A percentile compares a stretch with the other conserved stretches of the same genome.
Evolutionary conservation across 352 stramenopile genomes (phyloP).

Genomic region (Phytophthora sp.): DNA sequence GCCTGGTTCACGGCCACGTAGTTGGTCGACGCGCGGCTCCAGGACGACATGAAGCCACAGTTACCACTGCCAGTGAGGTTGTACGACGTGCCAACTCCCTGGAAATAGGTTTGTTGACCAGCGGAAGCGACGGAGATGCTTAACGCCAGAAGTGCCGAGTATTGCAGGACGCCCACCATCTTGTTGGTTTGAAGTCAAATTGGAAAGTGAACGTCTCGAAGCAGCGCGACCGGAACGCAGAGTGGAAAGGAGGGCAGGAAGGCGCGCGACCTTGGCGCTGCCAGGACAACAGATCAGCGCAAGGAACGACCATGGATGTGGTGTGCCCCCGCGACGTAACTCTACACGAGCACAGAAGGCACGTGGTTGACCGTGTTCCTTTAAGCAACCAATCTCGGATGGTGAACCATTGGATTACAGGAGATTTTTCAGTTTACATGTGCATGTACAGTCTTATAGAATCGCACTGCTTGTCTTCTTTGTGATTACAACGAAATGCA

Average conservation of each 20-base stretch:
- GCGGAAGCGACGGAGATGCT: slow-evolving; percentile 16
- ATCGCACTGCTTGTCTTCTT: too few relatives aligned
- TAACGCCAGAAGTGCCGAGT: slow-evolving; percentile 26
- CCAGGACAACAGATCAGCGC: slow-evolving; percentile 17
- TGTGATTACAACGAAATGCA: too few relatives aligned
- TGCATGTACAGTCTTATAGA: too few relatives aligned
- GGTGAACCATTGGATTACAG: slow-evolving; percentile 17
- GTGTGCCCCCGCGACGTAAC: slow-evolving; percentile 27
- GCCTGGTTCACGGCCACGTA: slow-evolving; percentile 38
- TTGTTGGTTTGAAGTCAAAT: slow-evolving; percentile 26
- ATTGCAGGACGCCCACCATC: slow-evolving; percentile 30
- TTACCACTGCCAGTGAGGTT: slow-evolving; percentile 24
- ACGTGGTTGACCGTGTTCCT: slow-evolving; percentile 2
- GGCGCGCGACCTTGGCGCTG: neutral
- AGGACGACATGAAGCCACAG: slow-evolving; percentile 35
- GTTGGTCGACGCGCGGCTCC: slow-evolving; percentile 28
- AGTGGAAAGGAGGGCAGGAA: slow-evolving; percentile 25
- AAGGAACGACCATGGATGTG: slow-evolving; percentile 30
- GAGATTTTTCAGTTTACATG: too few relatives aligned
- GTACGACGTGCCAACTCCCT: slow-evolving; percentile 31
- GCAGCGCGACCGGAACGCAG: slow-evolving; percentile 1
- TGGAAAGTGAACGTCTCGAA: slow-evolving; percentile 18
- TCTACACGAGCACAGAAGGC: slow-evolving; percentile 13
- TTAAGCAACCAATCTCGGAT: slow-evolving; percentile 5
- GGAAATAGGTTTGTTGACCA: slow-evolving; percentile 26